Conservation (phyloP, 192 early-diverging fungal species). For the Lunasporangiospora selenospora region DNA sequence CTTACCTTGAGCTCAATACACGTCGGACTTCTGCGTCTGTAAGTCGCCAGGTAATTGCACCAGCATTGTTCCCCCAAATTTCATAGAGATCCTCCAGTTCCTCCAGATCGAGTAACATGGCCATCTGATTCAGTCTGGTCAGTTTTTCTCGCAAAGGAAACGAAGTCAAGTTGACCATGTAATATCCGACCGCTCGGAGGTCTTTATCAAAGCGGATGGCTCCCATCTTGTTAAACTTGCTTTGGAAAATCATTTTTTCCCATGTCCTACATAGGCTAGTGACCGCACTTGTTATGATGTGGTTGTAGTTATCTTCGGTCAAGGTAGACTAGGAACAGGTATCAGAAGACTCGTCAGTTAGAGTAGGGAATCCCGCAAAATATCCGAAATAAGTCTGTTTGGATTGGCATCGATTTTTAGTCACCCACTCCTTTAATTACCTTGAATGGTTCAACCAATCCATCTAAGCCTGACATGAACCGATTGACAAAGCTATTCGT, state of each 20-base stretch:
- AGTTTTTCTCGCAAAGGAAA: slow-evolving; percentile 77
- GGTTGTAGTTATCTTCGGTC: slow-evolving; percentile 73
- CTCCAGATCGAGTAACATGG: slow-evolving; percentile 84
- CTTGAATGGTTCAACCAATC: slow-evolving; percentile 63
- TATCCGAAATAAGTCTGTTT: slow-evolving; percentile 8
- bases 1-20: slow-evolving; percentile 67
- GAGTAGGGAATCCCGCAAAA: slow-evolving; percentile 2
- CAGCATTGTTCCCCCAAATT: slow-evolving; percentile 68
- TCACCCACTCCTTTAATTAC: too few species aligned
- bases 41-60: slow-evolving; percentile 74
- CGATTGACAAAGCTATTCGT: slow-evolving; percentile 86
- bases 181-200: slow-evolving; percentile 73
- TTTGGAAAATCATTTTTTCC: slow-evolving; percentile 85
- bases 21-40: slow-evolving; percentile 72
- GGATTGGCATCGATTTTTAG: background rate
- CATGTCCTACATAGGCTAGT: slow-evolving; percentile 80
- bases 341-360: too few species aligned
- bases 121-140: slow-evolving; percentile 83
- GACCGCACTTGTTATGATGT: slow-evolving; percentile 68
- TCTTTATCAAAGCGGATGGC: slow-evolving; percentile 95
- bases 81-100: slow-evolving; percentile 75
- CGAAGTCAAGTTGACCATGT: slow-evolving; percentile 65
- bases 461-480: slow-evolving; percentile 74
- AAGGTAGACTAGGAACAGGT: slow-evolving; percentile 58
- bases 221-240: slow-evolving; percentile 92